phyloP scores from a whole-genome alignment of 208 protist species.

The Trypanosoma melophagium region DNA sequence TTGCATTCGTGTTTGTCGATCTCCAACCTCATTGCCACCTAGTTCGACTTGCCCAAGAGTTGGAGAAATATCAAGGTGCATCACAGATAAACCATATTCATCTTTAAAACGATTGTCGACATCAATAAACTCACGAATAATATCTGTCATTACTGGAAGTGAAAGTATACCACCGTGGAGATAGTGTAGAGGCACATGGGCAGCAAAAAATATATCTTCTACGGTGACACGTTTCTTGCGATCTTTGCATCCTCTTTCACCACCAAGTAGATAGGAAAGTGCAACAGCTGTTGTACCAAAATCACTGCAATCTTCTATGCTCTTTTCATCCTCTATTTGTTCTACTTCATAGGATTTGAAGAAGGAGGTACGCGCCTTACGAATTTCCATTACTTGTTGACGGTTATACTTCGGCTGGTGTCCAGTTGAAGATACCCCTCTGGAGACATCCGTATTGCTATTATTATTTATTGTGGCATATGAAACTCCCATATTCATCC shows the following conservation, averaged over 20 bases:
- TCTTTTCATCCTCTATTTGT: conserved; percentile 35
- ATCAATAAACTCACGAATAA: conserved; percentile 87
- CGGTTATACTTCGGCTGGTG: conserved; percentile 54
- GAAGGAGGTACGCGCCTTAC: conserved; percentile 60
- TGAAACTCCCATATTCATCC: conserved; percentile 1
- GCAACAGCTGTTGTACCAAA: conserved; percentile 72
- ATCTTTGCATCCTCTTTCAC: conserved; percentile 64
- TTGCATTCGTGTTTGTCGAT: conserved; percentile 82
- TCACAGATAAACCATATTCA: conserved; percentile 73
- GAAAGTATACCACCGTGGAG: conserved; percentile 69
- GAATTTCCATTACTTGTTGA: conserved; percentile 71
- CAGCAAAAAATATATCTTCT: conserved; percentile 90
- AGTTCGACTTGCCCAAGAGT: conserved; percentile 85
- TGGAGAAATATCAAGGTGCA: conserved; percentile 81
- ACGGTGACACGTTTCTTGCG: conserved; percentile 78
- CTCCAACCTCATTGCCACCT: conserved; percentile 83
- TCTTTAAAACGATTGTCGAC: conserved; percentile 89
- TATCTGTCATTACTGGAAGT: conserved; percentile 74
- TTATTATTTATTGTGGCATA: conserved; percentile 8
- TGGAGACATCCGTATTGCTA: conserved; percentile 20
- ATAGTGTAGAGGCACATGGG: conserved; percentile 86
- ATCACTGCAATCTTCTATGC: conserved; percentile 69
- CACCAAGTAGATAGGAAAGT: conserved; percentile 80
- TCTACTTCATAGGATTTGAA: conserved; percentile 79
- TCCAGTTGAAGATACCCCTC: conserved; percentile 27